Evolutionary conservation across 176 grass and related monocot species (phyloP).

Genomic region (Hordeum vulgare): DNA sequence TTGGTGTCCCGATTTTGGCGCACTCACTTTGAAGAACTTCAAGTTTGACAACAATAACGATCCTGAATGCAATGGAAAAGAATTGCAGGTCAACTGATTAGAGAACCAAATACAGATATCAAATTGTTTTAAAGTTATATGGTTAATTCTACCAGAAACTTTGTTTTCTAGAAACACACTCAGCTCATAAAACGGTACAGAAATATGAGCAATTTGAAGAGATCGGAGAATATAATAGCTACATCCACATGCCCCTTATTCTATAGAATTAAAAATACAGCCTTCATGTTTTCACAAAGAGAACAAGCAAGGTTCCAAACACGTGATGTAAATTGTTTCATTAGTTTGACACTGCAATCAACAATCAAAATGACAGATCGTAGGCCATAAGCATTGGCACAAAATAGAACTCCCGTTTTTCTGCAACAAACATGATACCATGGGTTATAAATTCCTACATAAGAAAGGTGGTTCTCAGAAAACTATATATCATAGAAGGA

Average conservation of each 20-base stretch:
- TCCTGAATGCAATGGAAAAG: conserved; percentile 42
- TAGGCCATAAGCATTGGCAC: neutral
- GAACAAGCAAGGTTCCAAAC: neutral
- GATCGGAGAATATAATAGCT: neutral
- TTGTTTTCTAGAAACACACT: neutral
- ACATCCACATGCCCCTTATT: neutral
- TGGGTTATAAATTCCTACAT: neutral
- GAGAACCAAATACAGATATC: neutral
- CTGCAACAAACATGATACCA: neutral
- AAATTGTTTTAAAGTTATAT: neutral
- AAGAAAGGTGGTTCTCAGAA: neutral
- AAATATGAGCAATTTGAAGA: neutral
- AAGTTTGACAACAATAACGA: conserved; percentile 68
- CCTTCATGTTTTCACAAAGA: neutral
- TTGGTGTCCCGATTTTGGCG: conserved; percentile 44
- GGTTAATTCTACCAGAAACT: neutral
- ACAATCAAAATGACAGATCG: neutral
- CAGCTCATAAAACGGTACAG: neutral
- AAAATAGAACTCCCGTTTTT: neutral
- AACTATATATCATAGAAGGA: neutral
- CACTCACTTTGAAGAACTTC: conserved; percentile 50
- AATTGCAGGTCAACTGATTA: conserved; percentile 1
- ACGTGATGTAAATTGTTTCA: neutral
- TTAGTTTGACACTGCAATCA: neutral
- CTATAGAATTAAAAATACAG: neutral